Evolutionary conservation across 768 basidiomycete species (phyloP).

Genomic region (Cubamyces lactineus): DNA sequence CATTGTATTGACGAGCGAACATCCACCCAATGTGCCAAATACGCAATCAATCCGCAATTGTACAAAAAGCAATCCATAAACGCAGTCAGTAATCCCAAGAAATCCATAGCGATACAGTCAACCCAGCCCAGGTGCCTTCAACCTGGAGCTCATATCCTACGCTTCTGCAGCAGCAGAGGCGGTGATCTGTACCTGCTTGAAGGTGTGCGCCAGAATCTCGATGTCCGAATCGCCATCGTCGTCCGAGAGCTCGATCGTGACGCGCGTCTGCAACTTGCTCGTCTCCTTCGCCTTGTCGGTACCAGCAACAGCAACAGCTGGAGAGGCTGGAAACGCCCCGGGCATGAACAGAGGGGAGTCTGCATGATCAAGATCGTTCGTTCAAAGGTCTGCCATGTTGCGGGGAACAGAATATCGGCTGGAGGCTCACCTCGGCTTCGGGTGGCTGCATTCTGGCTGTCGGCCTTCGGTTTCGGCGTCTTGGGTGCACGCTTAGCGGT

Average conservation of each 20-base stretch:
- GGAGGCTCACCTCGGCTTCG: constrained; percentile 20
- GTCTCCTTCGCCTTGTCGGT: background rate
- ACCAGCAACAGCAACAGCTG: background rate
- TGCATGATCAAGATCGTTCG: background rate
- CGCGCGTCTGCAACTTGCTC: background rate
- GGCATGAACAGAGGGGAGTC: constrained; percentile 25
- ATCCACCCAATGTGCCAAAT: too few relatives aligned
- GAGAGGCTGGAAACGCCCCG: constrained; percentile 16
- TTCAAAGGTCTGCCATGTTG: background rate
- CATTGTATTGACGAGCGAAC: too few relatives aligned
- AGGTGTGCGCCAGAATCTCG: constrained; percentile 19
- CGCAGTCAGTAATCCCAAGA: too few relatives aligned
- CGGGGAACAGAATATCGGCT: background rate
- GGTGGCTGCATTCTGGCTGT: constrained; percentile 25
- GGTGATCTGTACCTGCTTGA: constrained; percentile 16
- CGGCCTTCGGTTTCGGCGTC: constrained; percentile 37
- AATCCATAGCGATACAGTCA: too few relatives aligned
- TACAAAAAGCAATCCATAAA: too few relatives aligned
- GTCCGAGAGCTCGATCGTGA: constrained; percentile 6
- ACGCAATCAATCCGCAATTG: too few relatives aligned
- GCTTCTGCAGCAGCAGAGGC: background rate
- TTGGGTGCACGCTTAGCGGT: constrained; percentile 36
- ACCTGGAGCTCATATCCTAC: too few relatives aligned
- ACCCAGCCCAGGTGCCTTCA: too few relatives aligned
- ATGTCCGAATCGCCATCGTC: constrained; percentile 21